Conservation (phyloP, 306 rosid species). For the Hippophae gyantsensis region DNA sequence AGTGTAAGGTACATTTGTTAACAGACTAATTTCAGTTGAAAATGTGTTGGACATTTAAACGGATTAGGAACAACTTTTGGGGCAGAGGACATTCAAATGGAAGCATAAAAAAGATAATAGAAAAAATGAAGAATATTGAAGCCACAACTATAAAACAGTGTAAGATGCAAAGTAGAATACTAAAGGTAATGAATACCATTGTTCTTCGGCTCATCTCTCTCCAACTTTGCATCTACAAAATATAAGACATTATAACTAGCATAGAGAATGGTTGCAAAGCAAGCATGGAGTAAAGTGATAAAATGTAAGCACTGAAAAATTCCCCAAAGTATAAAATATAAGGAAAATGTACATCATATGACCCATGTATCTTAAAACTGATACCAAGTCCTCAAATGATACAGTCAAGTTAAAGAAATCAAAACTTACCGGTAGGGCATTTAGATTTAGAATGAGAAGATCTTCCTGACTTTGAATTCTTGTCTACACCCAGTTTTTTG, state of each 20-base stretch:
- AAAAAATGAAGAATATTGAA: slow-evolving; percentile 1
- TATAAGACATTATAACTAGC: slow-evolving; percentile 17
- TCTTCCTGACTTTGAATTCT: slow-evolving; percentile 63
- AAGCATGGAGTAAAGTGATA: not conserved
- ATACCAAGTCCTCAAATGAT: slow-evolving; percentile 1
- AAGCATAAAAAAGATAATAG: not conserved
- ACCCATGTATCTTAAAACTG: not conserved
- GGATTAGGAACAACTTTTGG: too few relatives aligned
- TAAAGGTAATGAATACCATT: slow-evolving; percentile 34
- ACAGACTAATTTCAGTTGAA: too few relatives aligned
- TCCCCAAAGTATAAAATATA: not conserved
- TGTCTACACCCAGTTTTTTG: slow-evolving; percentile 61
- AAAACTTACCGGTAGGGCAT: slow-evolving; percentile 43
- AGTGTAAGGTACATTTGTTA: too few relatives aligned
- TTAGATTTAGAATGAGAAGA: slow-evolving; percentile 59
- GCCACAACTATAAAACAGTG: not conserved
- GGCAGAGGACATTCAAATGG: not conserved
- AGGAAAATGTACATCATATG: too few relatives aligned
- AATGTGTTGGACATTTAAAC: too few relatives aligned
- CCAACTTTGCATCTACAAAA: slow-evolving; percentile 59
- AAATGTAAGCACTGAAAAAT: not conserved
- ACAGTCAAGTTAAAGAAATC: not conserved
- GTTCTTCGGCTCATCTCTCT: slow-evolving; percentile 66
- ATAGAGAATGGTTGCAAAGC: slow-evolving; percentile 1
- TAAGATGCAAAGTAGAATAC: slow-evolving; percentile 13